phyloP scores from a whole-genome alignment of 2,329 filamentous ascomycete genomes.

The Harringtonia aguacate region DNA sequence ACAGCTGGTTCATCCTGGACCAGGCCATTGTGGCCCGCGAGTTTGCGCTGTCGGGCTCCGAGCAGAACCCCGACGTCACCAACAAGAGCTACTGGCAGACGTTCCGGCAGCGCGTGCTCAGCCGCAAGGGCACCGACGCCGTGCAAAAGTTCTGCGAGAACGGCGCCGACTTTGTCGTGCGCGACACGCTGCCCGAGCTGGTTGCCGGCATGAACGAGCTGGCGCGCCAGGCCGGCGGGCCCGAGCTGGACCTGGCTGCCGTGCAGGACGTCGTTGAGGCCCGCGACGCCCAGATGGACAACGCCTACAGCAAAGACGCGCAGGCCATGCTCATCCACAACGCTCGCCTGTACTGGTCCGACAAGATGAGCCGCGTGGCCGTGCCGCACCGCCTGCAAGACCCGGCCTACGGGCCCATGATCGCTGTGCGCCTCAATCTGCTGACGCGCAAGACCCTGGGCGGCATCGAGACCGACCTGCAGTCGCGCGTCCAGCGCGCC shows the following conservation, averaged over 20 bases:
- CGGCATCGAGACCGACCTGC: constrained; percentile 47
- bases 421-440: constrained; percentile 50
- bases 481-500: constrained; percentile 41
- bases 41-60: constrained; percentile 51
- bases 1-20: constrained; percentile 52
- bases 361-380: constrained; percentile 38
- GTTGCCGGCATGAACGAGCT: constrained; percentile 50
- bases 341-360: constrained; percentile 43
- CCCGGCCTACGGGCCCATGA: constrained; percentile 43
- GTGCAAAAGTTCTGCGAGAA: constrained; percentile 50
- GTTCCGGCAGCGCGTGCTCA: constrained; percentile 37
- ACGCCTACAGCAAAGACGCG: constrained; percentile 47
- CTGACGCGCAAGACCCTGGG: constrained; percentile 51
- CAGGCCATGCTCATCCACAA: constrained; percentile 53
- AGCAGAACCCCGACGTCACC: constrained; percentile 53
- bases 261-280: constrained; percentile 37
- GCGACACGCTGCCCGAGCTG: constrained; percentile 43
- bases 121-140: constrained; percentile 37
- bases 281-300: constrained; percentile 45
- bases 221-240: constrained; percentile 32
- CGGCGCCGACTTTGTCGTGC: constrained; percentile 48
- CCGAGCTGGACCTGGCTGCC: constrained; percentile 31
- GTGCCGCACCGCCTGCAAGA: constrained; percentile 43
- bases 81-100: constrained; percentile 44
- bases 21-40: constrained; percentile 49